These are phyloP conservation scores for Alnus glutinosa DNA, from an alignment of 306 rosid genomes.

Conservation along the genomic window DNA sequence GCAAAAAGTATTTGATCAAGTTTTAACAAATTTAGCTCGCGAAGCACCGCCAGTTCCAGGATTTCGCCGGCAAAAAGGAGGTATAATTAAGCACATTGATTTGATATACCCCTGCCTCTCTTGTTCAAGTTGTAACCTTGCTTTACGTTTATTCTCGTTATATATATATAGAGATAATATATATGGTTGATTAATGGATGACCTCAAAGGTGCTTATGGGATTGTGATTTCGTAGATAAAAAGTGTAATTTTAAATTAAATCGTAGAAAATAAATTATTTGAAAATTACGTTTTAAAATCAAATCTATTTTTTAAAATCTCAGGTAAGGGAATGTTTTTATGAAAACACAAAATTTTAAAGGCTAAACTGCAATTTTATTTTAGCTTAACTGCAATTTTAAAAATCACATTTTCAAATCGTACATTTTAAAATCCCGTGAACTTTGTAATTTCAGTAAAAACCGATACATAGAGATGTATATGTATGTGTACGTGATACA, in stretches of 20 bases:
- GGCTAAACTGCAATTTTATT: too few relatives aligned
- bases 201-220: neutral
- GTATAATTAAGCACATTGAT: conserved; percentile 28
- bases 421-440: too few relatives aligned
- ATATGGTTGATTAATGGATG: neutral
- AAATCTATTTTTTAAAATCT: too few relatives aligned
- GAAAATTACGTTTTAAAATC: too few relatives aligned
- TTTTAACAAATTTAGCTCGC: conserved; percentile 60
- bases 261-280: too few relatives aligned
- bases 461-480: too few relatives aligned
- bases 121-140: neutral
- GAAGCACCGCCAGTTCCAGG: conserved; percentile 87
- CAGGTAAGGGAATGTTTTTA: too few relatives aligned
- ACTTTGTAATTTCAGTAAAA: neutral
- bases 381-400: too few relatives aligned
- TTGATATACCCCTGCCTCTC: neutral
- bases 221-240: too few relatives aligned
- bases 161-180: neutral
- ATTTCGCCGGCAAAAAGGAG: conserved; percentile 87
- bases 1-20: conserved; percentile 57
- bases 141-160: neutral
- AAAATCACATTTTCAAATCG: too few relatives aligned
- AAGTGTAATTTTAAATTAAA: too few relatives aligned
- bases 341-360: too few relatives aligned
- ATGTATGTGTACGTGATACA: neutral